Evolutionary conservation across 2,329 filamentous ascomycete genomes (phyloP), one percentile per base, ranked within the genome.

Genomic region (Phialocephala subalpina): DNA sequence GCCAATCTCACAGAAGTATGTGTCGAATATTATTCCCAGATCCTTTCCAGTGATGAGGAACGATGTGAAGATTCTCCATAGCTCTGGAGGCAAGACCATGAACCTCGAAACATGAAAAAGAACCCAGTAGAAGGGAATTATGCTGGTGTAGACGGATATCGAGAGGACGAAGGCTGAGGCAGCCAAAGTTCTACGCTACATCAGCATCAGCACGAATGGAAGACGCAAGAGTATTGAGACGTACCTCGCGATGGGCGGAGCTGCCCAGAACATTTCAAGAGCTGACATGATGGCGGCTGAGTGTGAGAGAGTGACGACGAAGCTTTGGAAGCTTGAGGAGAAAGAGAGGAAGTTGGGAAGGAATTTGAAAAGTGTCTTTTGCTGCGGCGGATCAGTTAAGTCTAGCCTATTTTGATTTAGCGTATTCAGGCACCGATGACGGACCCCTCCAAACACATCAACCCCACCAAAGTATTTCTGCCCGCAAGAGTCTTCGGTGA

Each of bases 181-280:
- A 77, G 88, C 87, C 71, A 92, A 81, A 67, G 89, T 90, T 81
- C 90, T 92, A 78, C 52, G 58, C 74, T 75, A 65, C 60, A 77
- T 81, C 75, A 83, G 82, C 76, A 84, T 84, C 78, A 83, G 80
- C 78, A 77, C 69, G 65, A 65, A 63, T 59, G 63, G 35, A 45
- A 56, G 63, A 61, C 60, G 45, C 40, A 58, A 64, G 52, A 63
- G 62, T 40, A 57, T 61, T 53, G 70, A 45, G 63, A 73, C 82
- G 74, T 84, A 91, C 89, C 89, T 87, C 64, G 87, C 82, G 72
- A 92, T 86, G 63, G 89, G 89, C 74, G 89, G 89, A 73, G 87
- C 84, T 72, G 84, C 82, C 86, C 87, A 90, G 77, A 90, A 90
- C 69, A 82, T 81, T 78, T 90, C 87, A 84, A 88, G 86, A 64